Base-by-base conservation (phyloP, 495 filamentous ascomycete genomes). In the Aspergillus mulundensis region DNA sequence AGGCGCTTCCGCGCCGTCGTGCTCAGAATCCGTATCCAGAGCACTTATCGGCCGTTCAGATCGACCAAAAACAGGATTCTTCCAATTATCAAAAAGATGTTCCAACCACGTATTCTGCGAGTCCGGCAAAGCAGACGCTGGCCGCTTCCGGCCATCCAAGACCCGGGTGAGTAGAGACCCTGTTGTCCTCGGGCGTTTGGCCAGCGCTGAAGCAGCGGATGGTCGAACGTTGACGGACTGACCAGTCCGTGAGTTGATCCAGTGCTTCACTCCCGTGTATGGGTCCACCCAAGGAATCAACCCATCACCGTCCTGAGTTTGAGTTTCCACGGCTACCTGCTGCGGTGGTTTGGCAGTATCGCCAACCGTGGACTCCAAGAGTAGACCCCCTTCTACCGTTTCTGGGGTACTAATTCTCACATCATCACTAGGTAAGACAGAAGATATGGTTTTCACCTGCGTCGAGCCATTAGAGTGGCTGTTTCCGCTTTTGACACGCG, bases 221-320 rank as follows among this genome's bases (percentile, higher is more conserved):
- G 56, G 46, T 15, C 16, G 38, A 14, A 45, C 28, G 14, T 40
- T 41, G 25, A 65, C 58, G 12, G 81, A 78, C 43, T 83, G 79
- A 6, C 88, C 88, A 30, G 86, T 90, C 36, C 81, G 75, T 12
- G 74, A 64, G 61, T 89, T 84, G 18, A 91, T 70, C 16, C 79
- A 62, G 48, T 84, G 77, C 5, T 61, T 76, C 55, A 77, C 72
- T 53, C 83, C 85, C 4, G 86, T 88, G 8, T 66, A 56, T 2
- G 87, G 88, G 59, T 94, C 82, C n/a, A 70, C 72, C 90, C 89
- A 95, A 20, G 72, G 57, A 12, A 88, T 71, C 0, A 73, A 65
- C 2, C 72, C 68, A 40, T 78, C 75, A 14, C 39, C 19, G 18
- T 28, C 21, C 0, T 32, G 8, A 49, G 30, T 14, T 6, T 21